Conservation (phyloP, 345 rosid genomes). For the Eucalyptus pauciflora region DNA sequence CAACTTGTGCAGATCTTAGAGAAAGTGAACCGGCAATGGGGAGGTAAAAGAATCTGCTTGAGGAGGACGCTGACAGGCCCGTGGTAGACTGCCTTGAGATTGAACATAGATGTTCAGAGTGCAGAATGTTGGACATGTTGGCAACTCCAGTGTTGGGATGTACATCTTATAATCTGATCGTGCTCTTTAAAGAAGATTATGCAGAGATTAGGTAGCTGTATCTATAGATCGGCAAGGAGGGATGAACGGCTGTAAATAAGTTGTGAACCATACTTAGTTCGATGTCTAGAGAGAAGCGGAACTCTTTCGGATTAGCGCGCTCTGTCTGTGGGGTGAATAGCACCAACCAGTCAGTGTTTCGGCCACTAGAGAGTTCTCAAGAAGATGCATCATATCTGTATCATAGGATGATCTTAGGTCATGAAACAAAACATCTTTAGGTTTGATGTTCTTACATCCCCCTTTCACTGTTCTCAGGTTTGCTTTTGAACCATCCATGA, state of each 20-base stretch:
- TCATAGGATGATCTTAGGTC: background rate
- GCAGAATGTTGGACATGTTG: background rate
- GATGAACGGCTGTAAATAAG: background rate
- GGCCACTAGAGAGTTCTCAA: background rate
- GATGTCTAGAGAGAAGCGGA: background rate
- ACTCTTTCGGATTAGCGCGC: background rate
- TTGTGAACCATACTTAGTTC: background rate
- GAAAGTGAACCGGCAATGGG: slow-evolving; percentile 31
- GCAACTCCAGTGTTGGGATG: background rate
- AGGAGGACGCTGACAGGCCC: slow-evolving; percentile 88
- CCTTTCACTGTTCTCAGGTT: background rate
- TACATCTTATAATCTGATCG: background rate
- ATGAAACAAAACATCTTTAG: background rate
- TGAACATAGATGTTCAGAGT: background rate
- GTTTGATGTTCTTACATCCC: background rate
- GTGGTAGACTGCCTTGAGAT: slow-evolving; percentile 30
- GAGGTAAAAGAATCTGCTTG: slow-evolving; percentile 61
- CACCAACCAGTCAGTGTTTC: background rate
- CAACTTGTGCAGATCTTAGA: slow-evolving; percentile 7
- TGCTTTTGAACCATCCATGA: background rate
- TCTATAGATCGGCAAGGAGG: background rate
- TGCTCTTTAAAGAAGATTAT: background rate
- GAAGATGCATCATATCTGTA: background rate
- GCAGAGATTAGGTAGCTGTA: background rate
- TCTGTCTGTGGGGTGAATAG: background rate